A percentile compares a stretch with the other conserved stretches of the same genome.
Conservation (phyloP, 495 filamentous ascomycete species). For the Neurospora terricola region DNA sequence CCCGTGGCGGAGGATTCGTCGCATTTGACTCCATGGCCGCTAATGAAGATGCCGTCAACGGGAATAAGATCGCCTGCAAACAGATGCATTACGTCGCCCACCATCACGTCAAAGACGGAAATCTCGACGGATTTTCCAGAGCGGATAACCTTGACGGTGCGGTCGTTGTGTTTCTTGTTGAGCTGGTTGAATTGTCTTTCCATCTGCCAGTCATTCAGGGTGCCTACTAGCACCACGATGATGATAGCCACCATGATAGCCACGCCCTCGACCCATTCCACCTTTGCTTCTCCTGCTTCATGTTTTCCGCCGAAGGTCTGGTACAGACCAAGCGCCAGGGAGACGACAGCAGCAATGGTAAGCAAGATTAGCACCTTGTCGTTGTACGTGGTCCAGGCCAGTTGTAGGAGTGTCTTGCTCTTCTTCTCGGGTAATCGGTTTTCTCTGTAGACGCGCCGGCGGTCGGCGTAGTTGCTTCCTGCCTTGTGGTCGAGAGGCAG, state of each 20-base stretch:
- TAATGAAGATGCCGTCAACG: conserved; percentile 64
- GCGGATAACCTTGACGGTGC: conserved; percentile 68
- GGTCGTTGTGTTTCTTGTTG: conserved; percentile 71
- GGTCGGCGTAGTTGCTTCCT: conserved; percentile 43
- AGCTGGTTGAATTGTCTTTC: conserved; percentile 72
- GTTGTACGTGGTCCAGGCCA: conserved; percentile 80
- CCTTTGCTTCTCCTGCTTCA: conserved; percentile 33
- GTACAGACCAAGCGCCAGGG: conserved; percentile 67
- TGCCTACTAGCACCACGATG: conserved; percentile 66
- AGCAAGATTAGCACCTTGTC: conserved; percentile 75
- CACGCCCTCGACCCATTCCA: conserved; percentile 76
- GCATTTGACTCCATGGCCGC: conserved; percentile 65
- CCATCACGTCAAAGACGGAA: conserved; percentile 61
- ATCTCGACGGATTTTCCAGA: conserved; percentile 64
- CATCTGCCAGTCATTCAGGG: conserved; percentile 71
- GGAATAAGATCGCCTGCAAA: conserved; percentile 66
- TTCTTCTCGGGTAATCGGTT: conserved; percentile 70
- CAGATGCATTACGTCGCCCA: conserved; percentile 65
- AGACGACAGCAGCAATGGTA: conserved; percentile 60
- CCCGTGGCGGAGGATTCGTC: conserved; percentile 79
- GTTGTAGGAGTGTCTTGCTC: conserved; percentile 55
- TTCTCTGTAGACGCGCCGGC: conserved; percentile 56
- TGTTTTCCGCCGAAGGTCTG: conserved; percentile 44
- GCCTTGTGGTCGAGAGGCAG: conserved; percentile 1
- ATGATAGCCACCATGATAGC: conserved; percentile 69